Evolutionary conservation across 1,284 basidiomycete genomes (phyloP), one percentile per base, ranked within the genome.

Genomic region (Mrakiaceae sp.): DNA sequence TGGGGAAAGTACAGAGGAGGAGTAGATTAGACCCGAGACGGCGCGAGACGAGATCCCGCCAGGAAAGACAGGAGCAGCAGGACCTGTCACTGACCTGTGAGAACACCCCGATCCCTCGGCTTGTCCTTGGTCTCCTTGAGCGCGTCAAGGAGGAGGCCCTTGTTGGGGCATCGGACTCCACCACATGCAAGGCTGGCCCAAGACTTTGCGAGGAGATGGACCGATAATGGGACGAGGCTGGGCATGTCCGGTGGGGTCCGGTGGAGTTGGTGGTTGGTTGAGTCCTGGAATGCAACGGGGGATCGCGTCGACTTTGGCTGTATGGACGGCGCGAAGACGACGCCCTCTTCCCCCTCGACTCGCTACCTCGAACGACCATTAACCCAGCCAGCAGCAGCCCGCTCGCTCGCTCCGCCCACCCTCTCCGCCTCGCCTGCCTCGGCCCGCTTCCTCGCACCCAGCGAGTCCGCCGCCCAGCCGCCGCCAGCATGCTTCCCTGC

Each of bases 201-300:
- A 5, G 85, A 80, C 73, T 91, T 92, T 78, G 83, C 89, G 43
- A 81, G 78, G 52, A 90, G 81, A 44, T 86, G 88, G 57, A 89
- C 70, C 49, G 49, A 43, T 10, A 66, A 50, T 7, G 64, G 64
- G 12, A 53, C 63, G 40, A 56, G 54, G 40, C 54, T 39, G 40
- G 54, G 44, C 40, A 56, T 12, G 40, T 39, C 54, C 54, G 54
- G 44, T 42, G 54, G 54, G 27, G 27, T 27, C 27, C 27, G 27
- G 27, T 27, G 27, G 27, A 27, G 27, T 27, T 27, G 27, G 27
- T 27, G 27, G 27, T 27, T 27, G 27, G 27, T 27, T 27, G 27
- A 27, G 27, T 27, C 27, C 27, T 27, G 27, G 27, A 2, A 27
- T 27, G 27, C 27, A 27, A 27, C 27, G 27, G 27, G 27, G 27